These are phyloP conservation scores for Trichocladium antarcticum DNA, from an alignment of 495 filamentous ascomycete species.

Conservation along the genomic window DNA sequence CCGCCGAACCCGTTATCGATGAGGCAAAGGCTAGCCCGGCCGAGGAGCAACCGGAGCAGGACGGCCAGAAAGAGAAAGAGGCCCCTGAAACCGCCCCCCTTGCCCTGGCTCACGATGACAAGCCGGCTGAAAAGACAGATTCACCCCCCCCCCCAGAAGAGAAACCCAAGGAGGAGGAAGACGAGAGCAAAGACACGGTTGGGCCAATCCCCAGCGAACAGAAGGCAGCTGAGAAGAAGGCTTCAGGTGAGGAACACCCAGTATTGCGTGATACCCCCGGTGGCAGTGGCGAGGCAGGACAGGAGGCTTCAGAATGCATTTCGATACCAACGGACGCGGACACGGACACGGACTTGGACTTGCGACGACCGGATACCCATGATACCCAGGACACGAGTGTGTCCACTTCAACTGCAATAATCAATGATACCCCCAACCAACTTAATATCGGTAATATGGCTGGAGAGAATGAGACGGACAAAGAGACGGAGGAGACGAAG, in stretches of 20 bases:
- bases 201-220: slow-evolving; percentile 28
- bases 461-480: slow-evolving; percentile 5
- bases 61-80: not conserved
- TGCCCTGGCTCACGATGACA: not conserved
- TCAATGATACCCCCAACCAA: slow-evolving; percentile 9
- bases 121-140: not conserved
- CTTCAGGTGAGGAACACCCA: slow-evolving; percentile 32
- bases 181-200: slow-evolving; percentile 29
- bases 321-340: slow-evolving; percentile 16
- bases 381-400: slow-evolving; percentile 14
- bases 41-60: not conserved
- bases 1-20: not conserved
- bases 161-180: slow-evolving; percentile 17
- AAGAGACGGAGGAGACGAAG: too few species aligned
- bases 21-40: not conserved
- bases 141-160: not conserved
- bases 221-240: slow-evolving; percentile 23
- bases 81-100: not conserved
- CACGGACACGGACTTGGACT: slow-evolving; percentile 17
- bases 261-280: slow-evolving; percentile 27
- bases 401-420: slow-evolving; percentile 7
- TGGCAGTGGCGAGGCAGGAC: slow-evolving; percentile 19
- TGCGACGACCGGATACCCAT: slow-evolving; percentile 14
- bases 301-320: slow-evolving; percentile 25
- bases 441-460: slow-evolving; percentile 10